Evolutionary conservation across 2,329 filamentous ascomycete genomes (phyloP).

Genomic region (Verticillium longisporum): DNA sequence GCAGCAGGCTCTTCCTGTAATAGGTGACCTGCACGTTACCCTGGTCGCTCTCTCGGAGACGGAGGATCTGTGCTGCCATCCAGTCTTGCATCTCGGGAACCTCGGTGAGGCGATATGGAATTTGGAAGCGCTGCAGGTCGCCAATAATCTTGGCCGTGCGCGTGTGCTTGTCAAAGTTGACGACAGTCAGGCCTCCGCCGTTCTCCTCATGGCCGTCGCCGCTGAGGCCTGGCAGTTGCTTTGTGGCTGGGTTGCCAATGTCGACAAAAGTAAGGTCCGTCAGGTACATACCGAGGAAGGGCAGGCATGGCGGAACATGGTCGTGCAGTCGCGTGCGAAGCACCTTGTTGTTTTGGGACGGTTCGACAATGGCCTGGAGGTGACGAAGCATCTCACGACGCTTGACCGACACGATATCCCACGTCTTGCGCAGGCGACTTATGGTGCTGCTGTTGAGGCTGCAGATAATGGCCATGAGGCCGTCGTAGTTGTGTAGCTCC

Average conservation of each 20-base stretch:
- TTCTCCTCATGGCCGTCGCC: constrained; percentile 48
- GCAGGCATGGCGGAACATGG: constrained; percentile 84
- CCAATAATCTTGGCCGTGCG: constrained; percentile 93
- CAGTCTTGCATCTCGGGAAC: constrained; percentile 88
- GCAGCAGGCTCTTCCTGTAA: constrained; percentile 76
- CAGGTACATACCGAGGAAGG: constrained; percentile 92
- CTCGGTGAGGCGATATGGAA: constrained; percentile 78
- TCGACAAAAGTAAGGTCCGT: constrained; percentile 96
- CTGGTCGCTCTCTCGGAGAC: constrained; percentile 58
- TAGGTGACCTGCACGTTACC: constrained; percentile 54
- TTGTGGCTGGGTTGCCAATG: constrained; percentile 82
- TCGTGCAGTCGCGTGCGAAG: constrained; percentile 77
- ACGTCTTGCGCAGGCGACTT: constrained; percentile 79
- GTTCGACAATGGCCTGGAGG: constrained; percentile 79
- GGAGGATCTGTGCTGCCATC: constrained; percentile 75
- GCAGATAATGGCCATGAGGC: constrained; percentile 94
- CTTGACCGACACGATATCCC: constrained; percentile 81
- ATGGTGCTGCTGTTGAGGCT: constrained; percentile 90
- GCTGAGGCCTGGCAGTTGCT: constrained; percentile 55
- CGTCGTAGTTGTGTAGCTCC: constrained; percentile 92
- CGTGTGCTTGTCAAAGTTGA: constrained; percentile 97
- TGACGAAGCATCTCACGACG: constrained; percentile 73
- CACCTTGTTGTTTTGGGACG: constrained; percentile 83
- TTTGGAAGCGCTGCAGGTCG: constrained; percentile 92
- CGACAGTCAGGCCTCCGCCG: constrained; percentile 63